Conservation (phyloP, 495 filamentous ascomycete species). For the Cairneyella variabilis region DNA sequence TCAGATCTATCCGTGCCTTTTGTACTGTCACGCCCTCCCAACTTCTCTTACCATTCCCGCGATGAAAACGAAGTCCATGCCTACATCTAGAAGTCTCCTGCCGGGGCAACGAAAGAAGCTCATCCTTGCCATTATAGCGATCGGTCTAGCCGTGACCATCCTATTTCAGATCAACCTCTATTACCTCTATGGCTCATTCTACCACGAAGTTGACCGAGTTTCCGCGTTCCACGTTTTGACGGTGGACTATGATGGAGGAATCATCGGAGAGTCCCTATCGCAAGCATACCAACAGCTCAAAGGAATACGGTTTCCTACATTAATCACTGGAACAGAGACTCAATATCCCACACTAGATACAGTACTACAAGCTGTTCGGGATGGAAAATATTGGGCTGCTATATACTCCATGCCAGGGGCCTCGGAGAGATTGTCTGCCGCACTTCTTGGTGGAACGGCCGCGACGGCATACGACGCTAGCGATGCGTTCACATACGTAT, state of each 20-base stretch:
- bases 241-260: conserved; percentile 51
- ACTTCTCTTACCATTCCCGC: no score
- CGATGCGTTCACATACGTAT: conserved; percentile 40
- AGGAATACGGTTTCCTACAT: conserved; percentile 34
- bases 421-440: conserved; percentile 32
- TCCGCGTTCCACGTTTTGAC: no score
- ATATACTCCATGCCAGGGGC: conserved; percentile 37
- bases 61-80: no score
- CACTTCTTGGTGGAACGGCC: conserved; percentile 29
- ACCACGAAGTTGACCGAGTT: no score
- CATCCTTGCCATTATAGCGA: no score
- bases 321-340: conserved; percentile 31
- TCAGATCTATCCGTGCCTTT: no score
- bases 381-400: conserved; percentile 44
- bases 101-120: no score
- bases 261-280: conserved; percentile 38
- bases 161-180: no score
- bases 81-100: no score
- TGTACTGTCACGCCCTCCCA: no score
- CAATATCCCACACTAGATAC: conserved; percentile 25
- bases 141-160: no score
- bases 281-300: conserved; percentile 38
- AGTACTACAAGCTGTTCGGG: conserved; percentile 36
- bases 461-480: conserved; percentile 35
- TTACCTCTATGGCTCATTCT: no score